phyloP scores from a whole-genome alignment of 2,329 filamentous ascomycete species.

The Byssoonygena ceratinophila region DNA sequence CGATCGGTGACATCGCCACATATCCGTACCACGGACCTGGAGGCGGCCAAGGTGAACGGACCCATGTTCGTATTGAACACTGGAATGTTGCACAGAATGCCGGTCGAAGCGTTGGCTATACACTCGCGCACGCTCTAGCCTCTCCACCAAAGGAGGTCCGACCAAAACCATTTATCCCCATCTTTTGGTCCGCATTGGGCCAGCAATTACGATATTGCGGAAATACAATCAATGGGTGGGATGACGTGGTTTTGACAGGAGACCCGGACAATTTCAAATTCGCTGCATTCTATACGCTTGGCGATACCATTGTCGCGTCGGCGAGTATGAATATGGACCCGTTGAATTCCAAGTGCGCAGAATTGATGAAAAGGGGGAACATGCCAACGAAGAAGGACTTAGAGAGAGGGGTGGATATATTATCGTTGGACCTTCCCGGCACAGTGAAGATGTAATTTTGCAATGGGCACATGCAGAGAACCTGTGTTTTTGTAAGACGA shows the following conservation, averaged over 20 bases:
- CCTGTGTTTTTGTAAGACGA: not conserved
- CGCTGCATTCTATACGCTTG: constrained; percentile 77
- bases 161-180: constrained; percentile 68
- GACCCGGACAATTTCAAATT: constrained; percentile 70
- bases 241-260: constrained; percentile 73
- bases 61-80: constrained; percentile 76
- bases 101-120: constrained; percentile 65
- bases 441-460: constrained; percentile 9
- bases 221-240: constrained; percentile 70
- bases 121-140: constrained; percentile 55
- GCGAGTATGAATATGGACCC: constrained; percentile 87
- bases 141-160: constrained; percentile 31
- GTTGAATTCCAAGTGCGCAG: constrained; percentile 67
- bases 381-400: constrained; percentile 78
- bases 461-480: not conserved
- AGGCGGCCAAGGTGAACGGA: constrained; percentile 49
- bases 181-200: constrained; percentile 94
- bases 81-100: constrained; percentile 97
- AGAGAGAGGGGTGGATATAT: constrained; percentile 40
- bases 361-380: constrained; percentile 70
- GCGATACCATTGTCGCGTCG: constrained; percentile 77
- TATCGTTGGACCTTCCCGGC: constrained; percentile 19
- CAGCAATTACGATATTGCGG: constrained; percentile 88
- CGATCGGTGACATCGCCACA: constrained; percentile 87
- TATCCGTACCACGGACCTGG: constrained; percentile 91